Conservation (phyloP, 768 basidiomycete genomes). For the Bullera alba region DNA sequence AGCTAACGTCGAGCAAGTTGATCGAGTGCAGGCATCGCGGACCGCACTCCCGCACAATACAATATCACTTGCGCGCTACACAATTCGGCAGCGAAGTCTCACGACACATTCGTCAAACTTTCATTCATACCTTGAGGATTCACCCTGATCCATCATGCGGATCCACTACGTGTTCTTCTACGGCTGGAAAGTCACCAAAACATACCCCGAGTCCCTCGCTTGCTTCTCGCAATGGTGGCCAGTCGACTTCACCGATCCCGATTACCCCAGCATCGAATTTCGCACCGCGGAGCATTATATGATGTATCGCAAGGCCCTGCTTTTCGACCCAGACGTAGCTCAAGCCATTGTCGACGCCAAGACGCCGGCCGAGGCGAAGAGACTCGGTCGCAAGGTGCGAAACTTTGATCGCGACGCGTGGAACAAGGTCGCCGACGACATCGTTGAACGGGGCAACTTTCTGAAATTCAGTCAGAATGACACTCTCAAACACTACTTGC, state of each 20-base stretch:
- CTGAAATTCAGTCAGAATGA: conserved; percentile 56
- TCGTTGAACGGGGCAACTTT: conserved; percentile 55
- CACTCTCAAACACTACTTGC: conserved; percentile 37
- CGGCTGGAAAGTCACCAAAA: conserved; percentile 9
- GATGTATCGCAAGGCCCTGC: conserved; percentile 60
- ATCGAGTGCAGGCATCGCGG: too few relatives aligned
- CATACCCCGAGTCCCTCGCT: conserved; percentile 14
- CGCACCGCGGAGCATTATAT: conserved; percentile 58
- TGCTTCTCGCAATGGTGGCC: conserved; percentile 30
- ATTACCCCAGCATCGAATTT: conserved; percentile 37
- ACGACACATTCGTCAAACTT: too few relatives aligned
- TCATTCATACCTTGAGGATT: too few relatives aligned
- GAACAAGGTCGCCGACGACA: conserved; percentile 50
- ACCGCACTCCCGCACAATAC: too few relatives aligned
- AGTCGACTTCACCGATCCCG: not conserved
- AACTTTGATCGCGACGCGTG: conserved; percentile 54
- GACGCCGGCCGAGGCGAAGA: conserved; percentile 52
- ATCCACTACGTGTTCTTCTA: conserved; percentile 22
- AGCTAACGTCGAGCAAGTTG: too few relatives aligned
- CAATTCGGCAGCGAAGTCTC: too few relatives aligned
- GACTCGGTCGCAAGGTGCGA: conserved; percentile 53
- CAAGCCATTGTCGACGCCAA: conserved; percentile 49
- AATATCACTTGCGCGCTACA: too few relatives aligned
- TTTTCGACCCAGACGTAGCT: conserved; percentile 53
- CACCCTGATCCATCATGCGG: too few relatives aligned